A percentile compares a stretch with the other conserved stretches of the same genome.
These are phyloP conservation scores for Saccharomycodes ludwigii DNA, from an alignment of 805 yeast genomes.

Conservation along the genomic window DNA sequence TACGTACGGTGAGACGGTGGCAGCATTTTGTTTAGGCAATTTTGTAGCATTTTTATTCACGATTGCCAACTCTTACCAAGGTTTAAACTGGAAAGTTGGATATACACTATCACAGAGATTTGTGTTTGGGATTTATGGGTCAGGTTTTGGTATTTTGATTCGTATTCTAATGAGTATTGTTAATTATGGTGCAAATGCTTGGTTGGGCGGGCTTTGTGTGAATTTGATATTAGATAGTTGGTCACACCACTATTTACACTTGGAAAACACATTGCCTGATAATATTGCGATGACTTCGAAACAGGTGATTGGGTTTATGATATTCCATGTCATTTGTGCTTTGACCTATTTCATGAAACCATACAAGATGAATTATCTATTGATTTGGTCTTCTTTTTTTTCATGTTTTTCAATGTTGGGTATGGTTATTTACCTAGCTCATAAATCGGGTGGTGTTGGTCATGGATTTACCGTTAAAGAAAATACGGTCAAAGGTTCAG, in stretches of 20 bases:
- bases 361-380: constrained; percentile 27
- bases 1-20: constrained; percentile 33
- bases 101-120: constrained; percentile 34
- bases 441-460: constrained; percentile 25
- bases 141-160: constrained; percentile 28
- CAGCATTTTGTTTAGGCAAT: constrained; percentile 34
- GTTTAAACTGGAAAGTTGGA: constrained; percentile 37
- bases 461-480: constrained; percentile 19
- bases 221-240: constrained; percentile 28
- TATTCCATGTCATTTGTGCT: constrained; percentile 29
- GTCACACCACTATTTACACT: constrained; percentile 26
- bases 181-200: constrained; percentile 34
- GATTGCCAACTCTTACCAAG: constrained; percentile 35
- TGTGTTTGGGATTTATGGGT: constrained; percentile 35
- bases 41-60: constrained; percentile 31
- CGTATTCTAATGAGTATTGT: constrained; percentile 34
- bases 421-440: constrained; percentile 25
- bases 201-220: constrained; percentile 32
- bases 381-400: constrained; percentile 25
- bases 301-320: constrained; percentile 26
- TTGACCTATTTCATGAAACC: constrained; percentile 26
- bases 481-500: constrained; percentile 23
- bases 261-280: constrained; percentile 22
- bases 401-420: constrained; percentile 30
- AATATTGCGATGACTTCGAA: constrained; percentile 25